phyloP scores from a whole-genome alignment of 495 filamentous ascomycete genomes.

The Hypoxylon fragiforme region DNA sequence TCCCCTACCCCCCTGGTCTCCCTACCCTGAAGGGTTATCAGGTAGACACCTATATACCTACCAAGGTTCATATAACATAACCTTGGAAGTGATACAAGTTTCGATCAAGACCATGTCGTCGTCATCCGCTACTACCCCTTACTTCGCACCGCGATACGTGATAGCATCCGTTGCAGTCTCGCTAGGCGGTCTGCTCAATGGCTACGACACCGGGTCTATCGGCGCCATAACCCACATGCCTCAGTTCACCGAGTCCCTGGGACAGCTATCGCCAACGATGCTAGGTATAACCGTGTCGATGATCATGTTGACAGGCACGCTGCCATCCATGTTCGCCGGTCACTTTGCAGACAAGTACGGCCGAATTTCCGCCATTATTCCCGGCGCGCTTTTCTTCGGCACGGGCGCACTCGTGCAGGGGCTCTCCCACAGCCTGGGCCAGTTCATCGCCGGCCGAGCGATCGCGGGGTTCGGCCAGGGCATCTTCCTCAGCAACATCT shows the following conservation, averaged over 20 bases:
- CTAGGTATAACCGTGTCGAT: conserved; percentile 66
- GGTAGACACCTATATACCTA: background rate
- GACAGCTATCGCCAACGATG: conserved; percentile 56
- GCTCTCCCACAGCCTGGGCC: conserved; percentile 48
- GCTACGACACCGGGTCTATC: conserved; percentile 66
- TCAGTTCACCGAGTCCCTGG: conserved; percentile 54
- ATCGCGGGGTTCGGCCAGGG: conserved; percentile 65
- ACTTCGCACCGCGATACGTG: conserved; percentile 33
- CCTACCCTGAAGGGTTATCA: background rate
- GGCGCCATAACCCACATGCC: conserved; percentile 66
- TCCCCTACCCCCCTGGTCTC: no score
- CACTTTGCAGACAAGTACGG: conserved; percentile 63
- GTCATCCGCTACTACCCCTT: conserved; percentile 3
- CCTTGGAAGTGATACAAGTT: no score
- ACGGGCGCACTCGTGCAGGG: conserved; percentile 57
- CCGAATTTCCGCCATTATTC: conserved; percentile 54
- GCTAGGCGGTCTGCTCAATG: conserved; percentile 35
- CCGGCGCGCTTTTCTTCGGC: conserved; percentile 58
- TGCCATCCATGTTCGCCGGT: conserved; percentile 65
- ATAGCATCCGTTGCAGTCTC: conserved; percentile 31
- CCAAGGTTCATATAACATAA: no score
- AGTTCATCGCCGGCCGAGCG: conserved; percentile 59
- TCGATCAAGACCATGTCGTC: conserved; percentile 6
- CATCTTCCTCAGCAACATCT: conserved; percentile 58
- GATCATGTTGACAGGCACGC: conserved; percentile 63